Percentiles rank a stretch among this genome's conserved stretches.
These are phyloP conservation scores for Phytophthora sansomeana DNA, from an alignment of 352 stramenopile species.

Conservation along the genomic window DNA sequence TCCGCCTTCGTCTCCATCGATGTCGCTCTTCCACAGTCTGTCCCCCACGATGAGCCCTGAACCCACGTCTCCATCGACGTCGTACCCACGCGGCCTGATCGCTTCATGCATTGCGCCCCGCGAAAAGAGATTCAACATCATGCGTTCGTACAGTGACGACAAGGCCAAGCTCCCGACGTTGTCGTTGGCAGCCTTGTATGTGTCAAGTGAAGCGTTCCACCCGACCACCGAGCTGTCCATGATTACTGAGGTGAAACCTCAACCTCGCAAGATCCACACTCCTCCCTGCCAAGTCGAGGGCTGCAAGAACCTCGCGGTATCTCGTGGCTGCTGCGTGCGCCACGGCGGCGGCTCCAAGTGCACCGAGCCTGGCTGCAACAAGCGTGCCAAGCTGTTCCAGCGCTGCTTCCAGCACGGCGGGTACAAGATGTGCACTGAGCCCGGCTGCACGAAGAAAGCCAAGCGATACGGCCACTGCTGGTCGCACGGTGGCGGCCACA, in stretches of 20 bases:
- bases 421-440: slow-evolving; percentile 73
- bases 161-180: slow-evolving; percentile 48
- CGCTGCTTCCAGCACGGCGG: slow-evolving; percentile 74
- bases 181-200: slow-evolving; percentile 35
- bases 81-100: slow-evolving; percentile 41
- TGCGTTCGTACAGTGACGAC: slow-evolving; percentile 40
- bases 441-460: slow-evolving; percentile 62
- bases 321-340: slow-evolving; percentile 58
- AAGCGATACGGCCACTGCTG: slow-evolving; percentile 77
- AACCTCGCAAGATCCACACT: slow-evolving; percentile 47
- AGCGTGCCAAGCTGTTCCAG: slow-evolving; percentile 73
- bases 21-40: slow-evolving; percentile 37
- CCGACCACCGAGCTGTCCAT: slow-evolving; percentile 37
- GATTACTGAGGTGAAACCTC: slow-evolving; percentile 8
- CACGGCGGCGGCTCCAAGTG: slow-evolving; percentile 65
- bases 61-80: slow-evolving; percentile 26
- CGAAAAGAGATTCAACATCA: slow-evolving; percentile 45
- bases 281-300: slow-evolving; percentile 65
- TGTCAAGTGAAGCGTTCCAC: slow-evolving; percentile 26
- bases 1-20: slow-evolving; percentile 25
- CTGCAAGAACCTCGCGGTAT: slow-evolving; percentile 68
- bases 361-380: slow-evolving; percentile 53
- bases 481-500: slow-evolving; percentile 67
- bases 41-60: slow-evolving; percentile 36
- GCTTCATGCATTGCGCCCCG: slow-evolving; percentile 48